These are phyloP conservation scores for Corynespora cassiicola DNA, from an alignment of 2,329 filamentous ascomycete genomes.

Conservation along the genomic window DNA sequence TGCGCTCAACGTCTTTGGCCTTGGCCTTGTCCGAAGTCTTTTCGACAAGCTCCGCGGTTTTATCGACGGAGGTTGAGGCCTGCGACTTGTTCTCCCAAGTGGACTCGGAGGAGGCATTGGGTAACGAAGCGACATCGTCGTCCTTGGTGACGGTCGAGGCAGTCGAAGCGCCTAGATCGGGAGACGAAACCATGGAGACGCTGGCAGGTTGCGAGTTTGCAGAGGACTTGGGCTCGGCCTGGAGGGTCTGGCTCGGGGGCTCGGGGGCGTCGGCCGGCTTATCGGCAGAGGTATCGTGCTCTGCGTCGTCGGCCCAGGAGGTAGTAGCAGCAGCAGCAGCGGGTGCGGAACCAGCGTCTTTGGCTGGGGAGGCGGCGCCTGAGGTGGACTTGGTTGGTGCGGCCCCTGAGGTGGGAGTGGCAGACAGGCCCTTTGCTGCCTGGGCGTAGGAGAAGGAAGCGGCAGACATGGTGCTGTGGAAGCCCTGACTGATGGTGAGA, in stretches of 20 bases:
- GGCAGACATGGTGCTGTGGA: conserved; percentile 36
- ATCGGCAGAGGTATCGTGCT: conserved; percentile 41
- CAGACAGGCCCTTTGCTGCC: conserved; percentile 81
- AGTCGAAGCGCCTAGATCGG: conserved; percentile 61
- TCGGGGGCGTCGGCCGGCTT: conserved; percentile 32
- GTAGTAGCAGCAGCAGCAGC: conserved; percentile 37
- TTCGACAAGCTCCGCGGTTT: conserved; percentile 58
- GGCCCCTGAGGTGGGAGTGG: conserved; percentile 51
- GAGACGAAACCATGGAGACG: conserved; percentile 53
- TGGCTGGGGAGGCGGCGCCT: conserved; percentile 50
- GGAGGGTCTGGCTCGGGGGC: conserved; percentile 18
- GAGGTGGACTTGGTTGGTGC: conserved; percentile 54
- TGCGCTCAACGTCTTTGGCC: conserved; percentile 52
- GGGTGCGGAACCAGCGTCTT: conserved; percentile 38
- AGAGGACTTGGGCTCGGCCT: conserved; percentile 26
- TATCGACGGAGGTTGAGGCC: conserved; percentile 69
- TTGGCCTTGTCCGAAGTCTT: conserved; percentile 62
- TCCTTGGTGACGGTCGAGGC: conserved; percentile 63
- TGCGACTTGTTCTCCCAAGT: conserved; percentile 72
- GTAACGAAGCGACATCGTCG: conserved; percentile 66
- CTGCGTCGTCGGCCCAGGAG: conserved; percentile 57
- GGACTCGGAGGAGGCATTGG: conserved; percentile 69
- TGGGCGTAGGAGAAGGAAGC: conserved; percentile 90
- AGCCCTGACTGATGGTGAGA: conserved; percentile 12
- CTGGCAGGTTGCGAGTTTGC: conserved; percentile 15